phyloP scores from a whole-genome alignment of 495 filamentous ascomycete species.

The Xylaria nigripes region DNA sequence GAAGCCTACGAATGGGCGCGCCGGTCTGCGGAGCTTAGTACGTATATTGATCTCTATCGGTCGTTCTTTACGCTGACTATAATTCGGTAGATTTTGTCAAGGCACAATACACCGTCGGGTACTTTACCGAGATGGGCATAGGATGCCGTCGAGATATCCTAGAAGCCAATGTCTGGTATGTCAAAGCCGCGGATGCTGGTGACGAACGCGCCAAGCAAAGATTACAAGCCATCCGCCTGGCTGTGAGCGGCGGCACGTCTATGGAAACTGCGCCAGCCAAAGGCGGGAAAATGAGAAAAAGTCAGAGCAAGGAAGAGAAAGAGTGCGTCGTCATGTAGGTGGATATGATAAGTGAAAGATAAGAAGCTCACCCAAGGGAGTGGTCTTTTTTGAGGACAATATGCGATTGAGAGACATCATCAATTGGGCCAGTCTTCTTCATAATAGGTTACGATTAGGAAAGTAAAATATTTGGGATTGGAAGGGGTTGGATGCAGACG shows the following conservation, averaged over 20 bases:
- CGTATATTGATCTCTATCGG: constrained; percentile 21
- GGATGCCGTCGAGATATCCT: constrained; percentile 87
- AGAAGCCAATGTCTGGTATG: constrained; percentile 97
- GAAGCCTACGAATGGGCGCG: constrained; percentile 96
- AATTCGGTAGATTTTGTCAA: constrained; percentile 64
- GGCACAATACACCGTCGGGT: constrained; percentile 90
- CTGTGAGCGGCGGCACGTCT: constrained; percentile 63
- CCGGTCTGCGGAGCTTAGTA: constrained; percentile 77
- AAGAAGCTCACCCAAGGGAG: neutral
- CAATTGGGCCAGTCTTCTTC: neutral
- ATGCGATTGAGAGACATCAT: neutral
- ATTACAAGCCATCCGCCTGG: constrained; percentile 75
- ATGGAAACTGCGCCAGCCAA: constrained; percentile 43
- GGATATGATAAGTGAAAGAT: neutral
- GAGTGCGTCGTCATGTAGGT: constrained; percentile 52
- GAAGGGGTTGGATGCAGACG: neutral
- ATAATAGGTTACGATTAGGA: neutral
- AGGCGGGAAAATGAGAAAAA: constrained; percentile 44
- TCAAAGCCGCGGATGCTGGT: constrained; percentile 86
- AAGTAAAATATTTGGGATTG: constrained; percentile 1
- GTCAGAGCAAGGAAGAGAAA: constrained; percentile 41
- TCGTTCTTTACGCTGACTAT: constrained; percentile 8
- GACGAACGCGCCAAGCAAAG: constrained; percentile 83
- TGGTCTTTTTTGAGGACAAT: constrained; percentile 9
- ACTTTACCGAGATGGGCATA: constrained; percentile 98